Evolutionary conservation across 495 filamentous ascomycete species (phyloP).

Genomic region (Tuber indicum): DNA sequence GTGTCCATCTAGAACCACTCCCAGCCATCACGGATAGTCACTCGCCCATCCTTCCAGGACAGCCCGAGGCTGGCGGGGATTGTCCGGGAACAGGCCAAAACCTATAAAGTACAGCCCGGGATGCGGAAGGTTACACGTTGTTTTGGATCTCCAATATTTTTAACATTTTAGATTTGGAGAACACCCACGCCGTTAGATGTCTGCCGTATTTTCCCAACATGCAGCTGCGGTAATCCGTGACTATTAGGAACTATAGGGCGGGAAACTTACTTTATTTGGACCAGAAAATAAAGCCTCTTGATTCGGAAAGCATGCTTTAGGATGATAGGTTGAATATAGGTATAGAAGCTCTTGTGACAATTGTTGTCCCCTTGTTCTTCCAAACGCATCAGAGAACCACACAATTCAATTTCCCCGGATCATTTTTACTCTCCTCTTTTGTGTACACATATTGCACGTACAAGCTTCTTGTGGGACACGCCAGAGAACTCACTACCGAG

Average conservation of each 20-base stretch:
- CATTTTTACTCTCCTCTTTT: too few species aligned
- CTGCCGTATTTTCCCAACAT: not conserved
- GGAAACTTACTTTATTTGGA: not conserved
- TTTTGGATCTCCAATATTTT: not conserved
- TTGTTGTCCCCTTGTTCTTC: too few species aligned
- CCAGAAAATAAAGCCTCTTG: not conserved
- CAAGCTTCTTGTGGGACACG: too few species aligned
- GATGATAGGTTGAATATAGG: not conserved
- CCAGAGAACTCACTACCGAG: too few species aligned
- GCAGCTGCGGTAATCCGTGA: not conserved
- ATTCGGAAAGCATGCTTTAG: not conserved
- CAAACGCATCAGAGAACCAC: too few species aligned
- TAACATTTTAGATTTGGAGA: not conserved
- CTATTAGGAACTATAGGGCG: not conserved
- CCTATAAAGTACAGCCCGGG: not conserved
- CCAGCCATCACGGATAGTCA: not conserved
- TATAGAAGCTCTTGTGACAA: not conserved
- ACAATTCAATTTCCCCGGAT: too few species aligned
- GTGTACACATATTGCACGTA: too few species aligned
- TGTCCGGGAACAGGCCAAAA: not conserved
- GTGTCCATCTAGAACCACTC: too few species aligned
- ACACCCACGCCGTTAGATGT: not conserved
- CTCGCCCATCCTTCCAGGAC: not conserved
- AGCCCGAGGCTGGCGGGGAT: not conserved
- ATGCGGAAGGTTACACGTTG: not conserved